These are phyloP conservation scores for Pichia californica DNA, from an alignment of 805 yeast species.

Conservation along the genomic window DNA sequence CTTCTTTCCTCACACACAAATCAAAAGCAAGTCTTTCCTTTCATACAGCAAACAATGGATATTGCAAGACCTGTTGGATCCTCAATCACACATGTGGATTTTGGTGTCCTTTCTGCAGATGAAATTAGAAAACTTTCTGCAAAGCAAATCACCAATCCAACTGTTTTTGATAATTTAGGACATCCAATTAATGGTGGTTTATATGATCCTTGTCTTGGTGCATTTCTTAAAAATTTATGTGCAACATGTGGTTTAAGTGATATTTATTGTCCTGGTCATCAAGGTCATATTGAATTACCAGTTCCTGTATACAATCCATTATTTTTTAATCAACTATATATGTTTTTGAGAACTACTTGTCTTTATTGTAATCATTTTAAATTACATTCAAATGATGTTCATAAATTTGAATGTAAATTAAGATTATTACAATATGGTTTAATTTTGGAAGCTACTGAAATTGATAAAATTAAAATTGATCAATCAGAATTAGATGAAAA, in stretches of 20 bases:
- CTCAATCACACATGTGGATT: conserved; percentile 86
- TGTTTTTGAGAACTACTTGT: conserved; percentile 78
- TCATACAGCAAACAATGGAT: conserved; percentile 53
- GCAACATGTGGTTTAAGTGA: conserved; percentile 95
- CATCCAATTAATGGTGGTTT: conserved; percentile 93
- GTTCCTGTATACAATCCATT: conserved; percentile 93
- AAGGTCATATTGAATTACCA: conserved; percentile 96
- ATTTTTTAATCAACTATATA: conserved; percentile 86
- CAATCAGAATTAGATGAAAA: conserved; percentile 25
- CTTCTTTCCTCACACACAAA: background rate
- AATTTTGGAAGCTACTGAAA: conserved; percentile 64
- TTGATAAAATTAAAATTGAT: conserved; percentile 52
- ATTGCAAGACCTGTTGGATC: conserved; percentile 95
- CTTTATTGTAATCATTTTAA: conserved; percentile 85
- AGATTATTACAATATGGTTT: conserved; percentile 83
- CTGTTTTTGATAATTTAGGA: conserved; percentile 92
- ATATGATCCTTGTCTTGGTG: conserved; percentile 93
- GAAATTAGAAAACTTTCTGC: conserved; percentile 87
- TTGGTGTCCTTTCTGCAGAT: conserved; percentile 71
- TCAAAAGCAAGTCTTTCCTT: no score
- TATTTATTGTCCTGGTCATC: conserved; percentile 94
- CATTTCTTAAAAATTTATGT: conserved; percentile 82
- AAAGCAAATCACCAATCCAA: conserved; percentile 91
- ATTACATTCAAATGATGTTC: conserved; percentile 61
- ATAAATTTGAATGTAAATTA: conserved; percentile 71